These are phyloP conservation scores for Verticillium nubilum DNA, from an alignment of 2,329 filamentous ascomycete genomes.

Conservation along the genomic window DNA sequence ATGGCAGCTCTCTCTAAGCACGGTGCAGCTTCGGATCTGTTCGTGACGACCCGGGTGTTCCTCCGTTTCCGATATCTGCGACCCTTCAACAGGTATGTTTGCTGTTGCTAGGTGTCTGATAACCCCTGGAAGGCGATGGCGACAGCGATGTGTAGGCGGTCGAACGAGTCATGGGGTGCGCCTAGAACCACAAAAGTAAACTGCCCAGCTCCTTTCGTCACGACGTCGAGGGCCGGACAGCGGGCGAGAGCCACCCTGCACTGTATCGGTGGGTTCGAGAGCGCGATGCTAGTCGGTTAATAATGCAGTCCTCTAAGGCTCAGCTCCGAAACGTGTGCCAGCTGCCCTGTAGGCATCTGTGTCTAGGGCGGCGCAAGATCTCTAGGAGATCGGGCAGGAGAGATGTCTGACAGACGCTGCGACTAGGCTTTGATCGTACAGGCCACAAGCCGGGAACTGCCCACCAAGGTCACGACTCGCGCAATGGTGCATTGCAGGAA, in stretches of 20 bases:
- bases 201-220: neutral
- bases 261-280: neutral
- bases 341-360: neutral
- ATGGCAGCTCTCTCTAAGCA: neutral
- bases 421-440: neutral
- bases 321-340: neutral
- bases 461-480: neutral
- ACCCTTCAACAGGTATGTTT: neutral
- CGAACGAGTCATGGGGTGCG: neutral
- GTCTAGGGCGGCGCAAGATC: neutral
- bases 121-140: neutral
- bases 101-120: neutral
- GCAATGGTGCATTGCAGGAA: neutral
- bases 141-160: neutral
- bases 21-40: neutral
- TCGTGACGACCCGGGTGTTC: neutral
- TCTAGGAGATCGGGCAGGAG: neutral
- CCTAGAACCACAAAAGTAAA: neutral
- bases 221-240: neutral
- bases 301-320: neutral
- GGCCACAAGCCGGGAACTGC: too few relatives aligned
- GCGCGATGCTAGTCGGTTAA: neutral
- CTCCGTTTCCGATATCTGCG: neutral
- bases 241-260: neutral
- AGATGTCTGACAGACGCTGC: neutral